phyloP scores from a whole-genome alignment of 108 stramenopile genomes.

The Fragilariopsis cylindrus region DNA sequence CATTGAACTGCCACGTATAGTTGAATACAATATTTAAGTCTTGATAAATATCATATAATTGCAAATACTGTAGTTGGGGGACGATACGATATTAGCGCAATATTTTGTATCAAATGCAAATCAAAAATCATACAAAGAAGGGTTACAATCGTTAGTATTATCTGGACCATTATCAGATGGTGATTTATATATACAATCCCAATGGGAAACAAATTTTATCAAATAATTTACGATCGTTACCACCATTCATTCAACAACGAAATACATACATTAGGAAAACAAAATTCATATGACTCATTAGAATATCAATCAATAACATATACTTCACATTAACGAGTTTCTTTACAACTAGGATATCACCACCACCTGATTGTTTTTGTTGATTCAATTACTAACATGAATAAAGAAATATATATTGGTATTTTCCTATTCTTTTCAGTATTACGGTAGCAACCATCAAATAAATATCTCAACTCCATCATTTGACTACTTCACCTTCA shows the following conservation, averaged over 20 bases:
- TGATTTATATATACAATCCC: slow-evolving; percentile 33
- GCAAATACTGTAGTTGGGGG: slow-evolving; percentile 36
- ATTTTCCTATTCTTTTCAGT: no score
- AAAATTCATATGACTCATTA: slow-evolving; percentile 21
- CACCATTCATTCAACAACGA: slow-evolving; percentile 41
- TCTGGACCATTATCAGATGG: slow-evolving; percentile 48
- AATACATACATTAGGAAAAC: slow-evolving; percentile 36
- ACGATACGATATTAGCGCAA: slow-evolving; percentile 39
- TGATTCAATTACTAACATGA: no score
- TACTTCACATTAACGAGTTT: slow-evolving; percentile 26
- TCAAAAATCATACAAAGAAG: background rate
- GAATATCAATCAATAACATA: slow-evolving; percentile 41
- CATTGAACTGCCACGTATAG: slow-evolving; percentile 41
- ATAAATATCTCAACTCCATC: no score
- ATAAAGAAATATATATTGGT: no score
- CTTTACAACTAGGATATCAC: slow-evolving; percentile 40
- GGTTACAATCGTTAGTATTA: background rate
- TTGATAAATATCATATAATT: slow-evolving; percentile 38
- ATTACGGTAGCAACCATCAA: no score
- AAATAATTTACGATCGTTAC: slow-evolving; percentile 35
- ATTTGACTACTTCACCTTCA: no score
- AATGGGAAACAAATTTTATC: slow-evolving; percentile 38
- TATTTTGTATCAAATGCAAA: slow-evolving; percentile 30
- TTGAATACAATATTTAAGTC: slow-evolving; percentile 25
- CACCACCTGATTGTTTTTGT: slow-evolving; percentile 38